These are phyloP conservation scores for Cucumis cinereus DNA, from an alignment of 306 rosid species.

Conservation along the genomic window DNA sequence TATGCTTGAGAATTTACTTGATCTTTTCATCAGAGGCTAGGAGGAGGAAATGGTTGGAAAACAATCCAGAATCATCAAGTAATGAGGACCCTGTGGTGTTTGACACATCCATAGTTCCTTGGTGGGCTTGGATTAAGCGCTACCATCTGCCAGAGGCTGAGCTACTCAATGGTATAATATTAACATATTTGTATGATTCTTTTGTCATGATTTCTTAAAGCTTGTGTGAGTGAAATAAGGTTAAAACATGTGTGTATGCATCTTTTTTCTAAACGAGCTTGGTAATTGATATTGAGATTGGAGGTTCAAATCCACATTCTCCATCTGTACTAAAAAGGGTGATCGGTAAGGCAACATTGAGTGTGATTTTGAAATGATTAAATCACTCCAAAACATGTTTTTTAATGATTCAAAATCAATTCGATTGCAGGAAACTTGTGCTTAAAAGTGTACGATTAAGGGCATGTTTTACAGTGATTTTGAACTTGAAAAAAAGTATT, in stretches of 20 bases:
- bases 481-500: no score
- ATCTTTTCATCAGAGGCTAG: slow-evolving; percentile 65
- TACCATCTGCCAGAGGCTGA: slow-evolving; percentile 99
- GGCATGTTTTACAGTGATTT: not conserved
- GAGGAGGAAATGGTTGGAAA: slow-evolving; percentile 89
- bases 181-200: not conserved
- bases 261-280: no score
- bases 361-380: no score
- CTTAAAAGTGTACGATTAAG: not conserved
- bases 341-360: no score
- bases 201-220: not conserved
- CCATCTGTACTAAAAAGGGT: no score
- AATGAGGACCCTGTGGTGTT: slow-evolving; percentile 66
- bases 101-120: slow-evolving; percentile 87
- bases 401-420: no score
- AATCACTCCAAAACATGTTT: no score
- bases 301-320: no score
- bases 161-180: slow-evolving; percentile 61
- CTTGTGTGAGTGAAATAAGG: not conserved
- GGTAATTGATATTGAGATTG: no score
- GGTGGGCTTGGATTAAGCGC: slow-evolving; percentile 99
- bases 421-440: not conserved
- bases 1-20: slow-evolving; percentile 13
- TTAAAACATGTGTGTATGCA: not conserved
- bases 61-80: slow-evolving; percentile 69